Percentiles rank a stretch among this genome's conserved stretches.
phyloP scores from a whole-genome alignment of 2,329 filamentous ascomycete genomes.

The Thermomyces lanuginosus region DNA sequence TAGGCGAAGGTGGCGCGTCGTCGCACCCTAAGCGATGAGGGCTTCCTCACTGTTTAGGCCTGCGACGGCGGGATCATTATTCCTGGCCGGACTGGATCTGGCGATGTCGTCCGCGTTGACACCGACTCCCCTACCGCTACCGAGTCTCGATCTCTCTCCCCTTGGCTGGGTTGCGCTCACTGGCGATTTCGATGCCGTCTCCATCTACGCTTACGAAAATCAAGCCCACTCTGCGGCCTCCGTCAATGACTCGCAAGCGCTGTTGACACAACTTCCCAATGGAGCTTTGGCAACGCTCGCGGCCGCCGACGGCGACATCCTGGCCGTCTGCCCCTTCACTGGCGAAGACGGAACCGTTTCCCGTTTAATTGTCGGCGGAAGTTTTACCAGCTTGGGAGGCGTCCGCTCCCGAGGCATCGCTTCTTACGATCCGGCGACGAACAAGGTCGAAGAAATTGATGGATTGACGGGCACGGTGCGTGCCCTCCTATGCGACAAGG shows the following conservation, averaged over 20 bases:
- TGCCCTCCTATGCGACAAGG: conserved; percentile 64
- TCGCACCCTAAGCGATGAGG: conserved; percentile 28
- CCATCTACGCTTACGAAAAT: conserved; percentile 69
- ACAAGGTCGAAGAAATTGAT: conserved; percentile 53
- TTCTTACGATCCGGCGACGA: conserved; percentile 58
- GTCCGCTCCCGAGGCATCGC: conserved; percentile 64
- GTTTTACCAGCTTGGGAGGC: conserved; percentile 80
- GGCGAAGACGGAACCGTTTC: conserved; percentile 47
- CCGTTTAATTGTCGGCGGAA: conserved; percentile 77
- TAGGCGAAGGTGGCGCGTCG: conserved; percentile 15
- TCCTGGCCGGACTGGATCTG: conserved; percentile 13
- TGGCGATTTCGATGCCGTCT: conserved; percentile 83
- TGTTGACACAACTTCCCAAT: conserved; percentile 71
- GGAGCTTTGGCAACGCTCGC: conserved; percentile 61
- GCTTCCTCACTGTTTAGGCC: conserved; percentile 29
- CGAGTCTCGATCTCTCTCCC: conserved; percentile 50
- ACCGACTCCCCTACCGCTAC: conserved; percentile 20
- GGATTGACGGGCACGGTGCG: conserved; percentile 73
- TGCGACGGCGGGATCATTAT: conserved; percentile 25
- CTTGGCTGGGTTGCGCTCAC: conserved; percentile 72
- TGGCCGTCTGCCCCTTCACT: conserved; percentile 70
- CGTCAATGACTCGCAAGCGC: conserved; percentile 63
- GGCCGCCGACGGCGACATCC: conserved; percentile 67
- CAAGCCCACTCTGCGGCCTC: conserved; percentile 48
- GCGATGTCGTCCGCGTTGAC: conserved; percentile 15